These are phyloP conservation scores for Wickerhamiella brachini DNA, from an alignment of 805 yeast genomes.

Conservation along the genomic window DNA sequence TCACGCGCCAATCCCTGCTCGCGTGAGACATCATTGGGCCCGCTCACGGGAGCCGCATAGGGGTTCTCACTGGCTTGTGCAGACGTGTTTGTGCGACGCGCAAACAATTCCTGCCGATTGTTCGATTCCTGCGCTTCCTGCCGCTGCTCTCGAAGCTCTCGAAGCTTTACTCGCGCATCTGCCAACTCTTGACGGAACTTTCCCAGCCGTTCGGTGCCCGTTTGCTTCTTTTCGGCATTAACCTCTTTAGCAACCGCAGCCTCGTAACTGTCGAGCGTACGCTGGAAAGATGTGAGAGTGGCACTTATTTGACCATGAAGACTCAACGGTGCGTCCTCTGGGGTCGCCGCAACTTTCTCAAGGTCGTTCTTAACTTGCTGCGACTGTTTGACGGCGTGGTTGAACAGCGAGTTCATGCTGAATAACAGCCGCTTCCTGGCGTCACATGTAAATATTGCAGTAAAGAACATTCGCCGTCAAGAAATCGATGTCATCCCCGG, in stretches of 20 bases:
- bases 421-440: not conserved
- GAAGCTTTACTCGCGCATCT: slow-evolving; percentile 38
- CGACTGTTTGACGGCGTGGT: slow-evolving; percentile 80
- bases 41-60: slow-evolving; percentile 10
- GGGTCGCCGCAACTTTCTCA: slow-evolving; percentile 39
- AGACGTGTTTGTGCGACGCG: slow-evolving; percentile 30
- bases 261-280: slow-evolving; percentile 61
- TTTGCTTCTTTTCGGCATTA: slow-evolving; percentile 38
- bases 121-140: slow-evolving; percentile 37
- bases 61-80: slow-evolving; percentile 21
- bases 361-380: slow-evolving; percentile 59
- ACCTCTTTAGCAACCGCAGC: slow-evolving; percentile 46
- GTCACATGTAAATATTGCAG: not conserved
- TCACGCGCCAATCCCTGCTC: slow-evolving; percentile 62
- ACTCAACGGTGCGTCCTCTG: slow-evolving; percentile 59
- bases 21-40: slow-evolving; percentile 21
- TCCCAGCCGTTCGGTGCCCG: slow-evolving; percentile 45
- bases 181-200: slow-evolving; percentile 35
- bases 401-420: slow-evolving; percentile 63
- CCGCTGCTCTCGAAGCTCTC: slow-evolving; percentile 39
- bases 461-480: no score
- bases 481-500: no score
- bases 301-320: slow-evolving; percentile 67
- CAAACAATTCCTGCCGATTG: slow-evolving; percentile 41
- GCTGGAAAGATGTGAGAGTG: slow-evolving; percentile 55